Evolutionary conservation across 257 asterid genomes (phyloP).

Genomic region (Nicotiana tomentosiformis): DNA sequence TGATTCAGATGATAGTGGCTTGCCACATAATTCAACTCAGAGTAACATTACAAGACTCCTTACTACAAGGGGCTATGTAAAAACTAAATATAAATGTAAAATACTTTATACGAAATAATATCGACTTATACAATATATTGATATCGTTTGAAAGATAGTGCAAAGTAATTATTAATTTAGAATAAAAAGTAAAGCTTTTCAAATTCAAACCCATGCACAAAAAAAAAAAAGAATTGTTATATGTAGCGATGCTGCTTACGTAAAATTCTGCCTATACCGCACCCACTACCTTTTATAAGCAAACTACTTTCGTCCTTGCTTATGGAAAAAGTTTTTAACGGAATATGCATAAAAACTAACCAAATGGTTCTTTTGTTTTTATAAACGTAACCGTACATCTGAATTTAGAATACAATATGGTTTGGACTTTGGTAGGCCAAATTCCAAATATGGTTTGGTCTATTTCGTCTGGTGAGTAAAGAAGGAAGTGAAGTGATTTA

Average conservation of each 20-base stretch:
- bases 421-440: neutral
- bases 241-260: neutral
- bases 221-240: too few relatives aligned
- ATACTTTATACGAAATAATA: too few relatives aligned
- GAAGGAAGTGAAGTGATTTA: conserved; percentile 23
- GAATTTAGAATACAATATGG: neutral
- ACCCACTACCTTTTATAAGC: too few relatives aligned
- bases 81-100: too few relatives aligned
- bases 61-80: too few relatives aligned
- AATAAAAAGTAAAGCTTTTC: too few relatives aligned
- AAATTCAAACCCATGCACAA: too few relatives aligned
- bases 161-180: neutral
- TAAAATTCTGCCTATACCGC: neutral
- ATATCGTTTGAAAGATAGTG: neutral
- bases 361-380: neutral
- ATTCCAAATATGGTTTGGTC: neutral
- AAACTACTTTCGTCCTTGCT: neutral
- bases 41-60: neutral
- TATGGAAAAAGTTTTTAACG: neutral
- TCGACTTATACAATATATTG: too few relatives aligned
- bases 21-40: neutral
- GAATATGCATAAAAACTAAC: neutral
- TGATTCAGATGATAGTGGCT: neutral
- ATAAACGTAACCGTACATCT: neutral
- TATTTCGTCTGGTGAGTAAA: conserved; percentile 11